These are phyloP conservation scores for Hygrocybe punicea DNA, from an alignment of 768 basidiomycete genomes.

Conservation along the genomic window DNA sequence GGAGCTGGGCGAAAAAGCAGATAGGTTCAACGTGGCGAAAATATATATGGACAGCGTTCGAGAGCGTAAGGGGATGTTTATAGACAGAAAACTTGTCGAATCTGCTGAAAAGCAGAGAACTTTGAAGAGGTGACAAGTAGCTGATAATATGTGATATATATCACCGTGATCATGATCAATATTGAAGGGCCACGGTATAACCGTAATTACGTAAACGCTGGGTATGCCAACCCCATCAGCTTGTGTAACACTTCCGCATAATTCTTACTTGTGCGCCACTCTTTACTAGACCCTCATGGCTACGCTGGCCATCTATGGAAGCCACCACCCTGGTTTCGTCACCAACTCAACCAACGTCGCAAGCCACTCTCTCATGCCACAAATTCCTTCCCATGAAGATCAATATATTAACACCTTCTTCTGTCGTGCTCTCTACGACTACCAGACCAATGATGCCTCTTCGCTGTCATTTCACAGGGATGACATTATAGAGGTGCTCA, in stretches of 20 bases:
- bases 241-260: not conserved
- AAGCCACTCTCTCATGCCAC: conserved; percentile 29
- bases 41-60: conserved; percentile 88
- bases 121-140: conserved; percentile 48
- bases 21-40: conserved; percentile 89
- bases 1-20: conserved; percentile 94
- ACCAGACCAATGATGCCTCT: conserved; percentile 80
- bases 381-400: conserved; percentile 51
- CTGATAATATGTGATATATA: too few relatives aligned
- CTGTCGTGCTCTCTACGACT: conserved; percentile 91
- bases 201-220: not conserved
- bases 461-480: conserved; percentile 83
- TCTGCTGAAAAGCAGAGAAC: conserved; percentile 98
- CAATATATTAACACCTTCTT: conserved; percentile 66
- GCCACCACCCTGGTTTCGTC: conserved; percentile 13
- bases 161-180: too few relatives aligned
- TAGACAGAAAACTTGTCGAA: conserved; percentile 91
- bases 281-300: conserved; percentile 23
- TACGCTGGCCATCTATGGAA: conserved; percentile 29
- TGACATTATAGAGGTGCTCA: conserved; percentile 92
- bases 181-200: not conserved
- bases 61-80: conserved; percentile 91
- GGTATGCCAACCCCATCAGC: not conserved
- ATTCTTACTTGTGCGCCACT: not conserved
- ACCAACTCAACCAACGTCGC: conserved; percentile 12